Evolutionary conservation across 306 rosid species (phyloP).

Genomic region (Chamaecrista fasciculata): DNA sequence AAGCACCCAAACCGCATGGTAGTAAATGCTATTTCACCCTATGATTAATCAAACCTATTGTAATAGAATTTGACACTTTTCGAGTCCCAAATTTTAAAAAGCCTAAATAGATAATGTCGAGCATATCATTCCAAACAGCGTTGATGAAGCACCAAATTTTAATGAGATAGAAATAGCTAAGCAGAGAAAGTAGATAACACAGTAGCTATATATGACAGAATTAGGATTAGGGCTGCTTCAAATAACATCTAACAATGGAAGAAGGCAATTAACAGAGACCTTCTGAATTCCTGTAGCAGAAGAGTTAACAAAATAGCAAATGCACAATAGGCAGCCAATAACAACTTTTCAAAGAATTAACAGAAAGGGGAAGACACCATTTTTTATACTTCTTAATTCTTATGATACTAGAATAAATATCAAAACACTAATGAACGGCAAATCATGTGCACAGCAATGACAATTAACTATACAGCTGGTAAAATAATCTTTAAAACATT

Average conservation of each 20-base stretch:
- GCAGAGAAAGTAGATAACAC: not conserved
- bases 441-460: not conserved
- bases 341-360: not conserved
- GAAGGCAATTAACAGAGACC: not conserved
- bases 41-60: too few species aligned
- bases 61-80: not conserved
- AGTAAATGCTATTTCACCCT: not conserved
- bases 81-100: not conserved
- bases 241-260: not conserved
- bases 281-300: not conserved
- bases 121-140: not conserved
- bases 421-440: not conserved
- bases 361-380: not conserved
- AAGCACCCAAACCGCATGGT: not conserved
- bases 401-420: not conserved
- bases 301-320: not conserved
- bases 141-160: not conserved
- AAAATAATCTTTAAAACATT: too few species aligned
- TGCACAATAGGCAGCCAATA: not conserved
- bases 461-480: too few species aligned
- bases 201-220: not conserved
- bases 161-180: not conserved
- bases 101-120: not conserved
- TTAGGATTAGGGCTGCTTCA: not conserved
- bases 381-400: too few species aligned